A percentile compares a stretch with the other conserved stretches of the same genome.
Conservation (phyloP, 208 protist species). For the Leishmania mexicana region DNA sequence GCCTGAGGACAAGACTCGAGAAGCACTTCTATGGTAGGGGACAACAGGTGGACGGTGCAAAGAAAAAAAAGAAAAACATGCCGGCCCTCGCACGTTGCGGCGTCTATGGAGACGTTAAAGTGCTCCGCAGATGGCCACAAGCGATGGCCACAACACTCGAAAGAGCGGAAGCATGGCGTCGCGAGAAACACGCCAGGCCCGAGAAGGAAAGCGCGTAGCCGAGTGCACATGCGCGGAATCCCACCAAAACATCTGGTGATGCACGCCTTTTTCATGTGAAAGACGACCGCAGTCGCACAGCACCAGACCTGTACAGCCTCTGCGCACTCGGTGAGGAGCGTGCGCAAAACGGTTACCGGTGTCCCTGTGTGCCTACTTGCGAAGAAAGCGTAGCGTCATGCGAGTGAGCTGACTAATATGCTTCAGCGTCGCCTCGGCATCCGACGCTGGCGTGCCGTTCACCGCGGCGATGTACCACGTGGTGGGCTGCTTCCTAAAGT, state of each 20-base stretch:
- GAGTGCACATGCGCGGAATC: neutral
- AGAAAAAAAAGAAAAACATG: neutral
- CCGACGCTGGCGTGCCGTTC: constrained; percentile 35
- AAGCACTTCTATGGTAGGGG: neutral
- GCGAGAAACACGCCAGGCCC: no score
- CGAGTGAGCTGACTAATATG: constrained; percentile 38
- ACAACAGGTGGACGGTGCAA: neutral
- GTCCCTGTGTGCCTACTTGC: constrained; percentile 10
- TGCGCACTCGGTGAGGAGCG: neutral
- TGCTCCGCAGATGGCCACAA: neutral
- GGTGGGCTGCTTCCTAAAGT: constrained; percentile 38
- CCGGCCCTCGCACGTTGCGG: neutral
- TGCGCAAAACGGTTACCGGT: no score
- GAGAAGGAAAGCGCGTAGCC: neutral
- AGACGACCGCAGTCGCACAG: neutral
- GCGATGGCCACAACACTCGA: neutral
- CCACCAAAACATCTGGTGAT: no score
- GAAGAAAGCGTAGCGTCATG: constrained; percentile 42
- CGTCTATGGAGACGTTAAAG: neutral
- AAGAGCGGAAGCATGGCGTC: neutral
- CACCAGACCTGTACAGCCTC: neutral
- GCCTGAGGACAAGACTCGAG: neutral
- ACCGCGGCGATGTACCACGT: constrained; percentile 57
- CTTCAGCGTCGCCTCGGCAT: constrained; percentile 34
- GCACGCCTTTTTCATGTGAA: neutral